Evolutionary conservation across 129 eudicot genomes (phyloP), one percentile per base, ranked within the genome.

Genomic region (Chrysanthemum makinoi): DNA sequence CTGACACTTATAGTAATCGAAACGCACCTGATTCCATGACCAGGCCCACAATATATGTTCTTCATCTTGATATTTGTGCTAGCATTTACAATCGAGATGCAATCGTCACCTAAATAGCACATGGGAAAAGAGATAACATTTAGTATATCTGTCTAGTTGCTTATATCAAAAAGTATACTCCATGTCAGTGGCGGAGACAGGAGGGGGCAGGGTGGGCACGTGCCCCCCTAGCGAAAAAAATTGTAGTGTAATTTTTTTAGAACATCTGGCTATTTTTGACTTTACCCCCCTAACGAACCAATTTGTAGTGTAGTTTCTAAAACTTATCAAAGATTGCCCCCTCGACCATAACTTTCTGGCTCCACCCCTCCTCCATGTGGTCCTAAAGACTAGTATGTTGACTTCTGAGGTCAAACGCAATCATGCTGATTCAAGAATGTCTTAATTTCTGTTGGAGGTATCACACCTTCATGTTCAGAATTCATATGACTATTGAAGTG

Each of bases 21-120:
- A 73, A 56, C 24, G 33, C 80, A 94, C 99, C 99, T 95, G 77
- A 95, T 90, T 70, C 97, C 99, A 77, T 95, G 99, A 61, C 99
- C 99, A 6, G 99, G 99, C 35, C 99, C 99, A 66, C 99, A 95
- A 46, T 66, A 75, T 17, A 95, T 83, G 8, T 74, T 79, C 91
- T 90, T 90, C 97, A 95, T 90, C 88, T 90, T 95, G 84, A 95
- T 90, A 73, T 44, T 83, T 52, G 97, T 82, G 83, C 99, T 90
- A 14, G 79, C 96, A 72, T 82, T 90, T 50, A 95, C 97, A 35
- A 95, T 95, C 8, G 99, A 95, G 68, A 95, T 62, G 75, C 99
- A 95, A 57, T 95, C 99, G 61, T 95, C 99, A 18, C 99, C 99
- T 95, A 44, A 63, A 78, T 2, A 68, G 58, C 78, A 73, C 57